Evolutionary conservation across 2,329 filamentous ascomycete genomes (phyloP).

Genomic region (Fusarium tjaetaba): DNA sequence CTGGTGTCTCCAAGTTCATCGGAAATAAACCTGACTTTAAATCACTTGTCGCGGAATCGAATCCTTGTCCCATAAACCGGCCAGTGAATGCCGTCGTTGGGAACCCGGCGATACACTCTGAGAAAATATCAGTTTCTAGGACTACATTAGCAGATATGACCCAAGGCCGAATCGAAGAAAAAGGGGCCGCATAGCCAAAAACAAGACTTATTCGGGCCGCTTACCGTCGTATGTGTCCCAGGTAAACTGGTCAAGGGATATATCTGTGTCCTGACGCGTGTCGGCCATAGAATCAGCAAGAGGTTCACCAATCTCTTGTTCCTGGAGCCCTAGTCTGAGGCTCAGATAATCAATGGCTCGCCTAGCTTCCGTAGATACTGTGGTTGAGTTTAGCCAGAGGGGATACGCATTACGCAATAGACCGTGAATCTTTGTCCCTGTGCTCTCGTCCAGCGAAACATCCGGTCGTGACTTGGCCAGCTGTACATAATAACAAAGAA

Average conservation of each 20-base stretch:
- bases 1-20: neutral
- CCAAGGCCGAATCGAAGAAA: fast-evolving
- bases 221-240: neutral
- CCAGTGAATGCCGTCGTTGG: neutral
- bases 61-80: fast-evolving
- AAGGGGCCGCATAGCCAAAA: neutral
- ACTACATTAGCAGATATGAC: neutral
- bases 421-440: neutral
- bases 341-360: neutral
- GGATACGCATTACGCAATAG: neutral
- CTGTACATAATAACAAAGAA: neutral
- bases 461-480: neutral
- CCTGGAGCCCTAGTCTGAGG: neutral
- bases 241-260: neutral
- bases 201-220: neutral
- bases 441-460: neutral
- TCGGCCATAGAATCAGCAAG: neutral
- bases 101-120: neutral
- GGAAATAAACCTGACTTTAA: neutral
- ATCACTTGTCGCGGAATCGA: fast-evolving
- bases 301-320: neutral
- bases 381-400: neutral
- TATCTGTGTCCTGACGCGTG: neutral
- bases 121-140: neutral
- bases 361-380: neutral